These are phyloP conservation scores for Mrakia blollopis DNA, from an alignment of 768 basidiomycete genomes.

Conservation along the genomic window DNA sequence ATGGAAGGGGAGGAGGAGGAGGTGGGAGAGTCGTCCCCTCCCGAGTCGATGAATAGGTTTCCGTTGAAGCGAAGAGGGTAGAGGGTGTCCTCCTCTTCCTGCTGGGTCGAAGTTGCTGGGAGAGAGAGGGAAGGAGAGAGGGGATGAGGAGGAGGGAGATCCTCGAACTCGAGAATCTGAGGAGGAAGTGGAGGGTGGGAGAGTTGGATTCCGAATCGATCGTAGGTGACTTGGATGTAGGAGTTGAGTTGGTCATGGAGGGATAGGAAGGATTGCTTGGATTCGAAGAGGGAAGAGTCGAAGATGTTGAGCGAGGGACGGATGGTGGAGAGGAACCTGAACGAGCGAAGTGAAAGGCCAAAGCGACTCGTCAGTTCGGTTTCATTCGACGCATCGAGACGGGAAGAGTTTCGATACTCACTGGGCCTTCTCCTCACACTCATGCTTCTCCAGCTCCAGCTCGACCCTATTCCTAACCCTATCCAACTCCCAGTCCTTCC, in stretches of 20 bases:
- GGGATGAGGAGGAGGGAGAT: background rate
- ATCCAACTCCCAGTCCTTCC: conserved; percentile 1
- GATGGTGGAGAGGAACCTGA: conserved; percentile 2
- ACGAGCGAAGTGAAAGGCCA: background rate
- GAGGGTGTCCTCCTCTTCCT: background rate
- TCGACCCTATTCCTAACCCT: background rate
- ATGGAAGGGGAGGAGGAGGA: background rate
- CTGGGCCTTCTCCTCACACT: background rate
- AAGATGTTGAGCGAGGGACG: background rate
- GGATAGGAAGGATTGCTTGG: background rate
- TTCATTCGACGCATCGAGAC: too few species aligned
- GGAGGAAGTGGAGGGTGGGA: background rate
- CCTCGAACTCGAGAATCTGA: background rate
- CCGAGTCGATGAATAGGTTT: too few species aligned
- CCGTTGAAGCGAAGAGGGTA: background rate
- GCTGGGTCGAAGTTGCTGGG: background rate
- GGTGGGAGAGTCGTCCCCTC: background rate
- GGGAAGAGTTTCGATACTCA: background rate
- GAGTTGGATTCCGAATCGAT: background rate
- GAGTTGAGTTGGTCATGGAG: background rate
- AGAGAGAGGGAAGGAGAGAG: background rate
- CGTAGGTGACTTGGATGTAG: conserved; percentile 2
- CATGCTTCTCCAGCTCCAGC: background rate
- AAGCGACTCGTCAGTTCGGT: background rate
- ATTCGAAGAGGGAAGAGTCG: background rate